phyloP scores from a whole-genome alignment of 225 moss, liverwort and hornwort species.

The Physcomitrium patens region DNA sequence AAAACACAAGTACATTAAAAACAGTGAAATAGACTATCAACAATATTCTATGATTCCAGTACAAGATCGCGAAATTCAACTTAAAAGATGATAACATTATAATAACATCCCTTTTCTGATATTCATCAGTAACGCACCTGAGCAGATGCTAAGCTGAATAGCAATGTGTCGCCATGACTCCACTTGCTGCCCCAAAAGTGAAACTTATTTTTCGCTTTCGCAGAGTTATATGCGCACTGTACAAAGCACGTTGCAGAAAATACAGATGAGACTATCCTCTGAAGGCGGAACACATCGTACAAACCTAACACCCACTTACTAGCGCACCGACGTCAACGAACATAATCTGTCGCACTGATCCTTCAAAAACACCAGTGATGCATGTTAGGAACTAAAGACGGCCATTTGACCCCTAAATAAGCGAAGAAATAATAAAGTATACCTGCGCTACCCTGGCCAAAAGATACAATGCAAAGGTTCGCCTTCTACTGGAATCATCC shows the following conservation, averaged over 20 bases:
- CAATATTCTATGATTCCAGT: background rate
- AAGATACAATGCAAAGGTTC: slow-evolving; percentile 86
- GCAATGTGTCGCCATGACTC: slow-evolving; percentile 86
- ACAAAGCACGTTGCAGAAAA: slow-evolving; percentile 16
- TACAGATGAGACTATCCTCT: slow-evolving; percentile 3
- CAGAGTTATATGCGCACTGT: slow-evolving; percentile 90
- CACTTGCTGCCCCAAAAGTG: slow-evolving; percentile 95
- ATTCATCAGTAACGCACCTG: slow-evolving; percentile 42
- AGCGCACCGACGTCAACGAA: too few relatives aligned
- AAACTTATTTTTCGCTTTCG: slow-evolving; percentile 88
- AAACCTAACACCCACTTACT: too few relatives aligned
- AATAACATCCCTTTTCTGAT: background rate
- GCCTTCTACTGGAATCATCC: slow-evolving; percentile 80
- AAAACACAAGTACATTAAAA: slow-evolving; percentile 9
- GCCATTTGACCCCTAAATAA: slow-evolving; percentile 16
- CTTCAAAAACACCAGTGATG: slow-evolving; percentile 22
- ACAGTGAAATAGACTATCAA: background rate
- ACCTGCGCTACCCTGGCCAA: slow-evolving; percentile 88
- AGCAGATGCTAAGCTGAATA: slow-evolving; percentile 77
- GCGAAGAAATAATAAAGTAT: slow-evolving; percentile 9
- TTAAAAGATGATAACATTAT: background rate
- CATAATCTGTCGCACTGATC: background rate
- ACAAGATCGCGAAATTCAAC: slow-evolving; percentile 3
- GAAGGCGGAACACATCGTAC: background rate
- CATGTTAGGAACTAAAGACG: slow-evolving; percentile 17